Base-by-base conservation (phyloP, 129 eudicot genomes). In the Flaveria ramosissima region DNA sequence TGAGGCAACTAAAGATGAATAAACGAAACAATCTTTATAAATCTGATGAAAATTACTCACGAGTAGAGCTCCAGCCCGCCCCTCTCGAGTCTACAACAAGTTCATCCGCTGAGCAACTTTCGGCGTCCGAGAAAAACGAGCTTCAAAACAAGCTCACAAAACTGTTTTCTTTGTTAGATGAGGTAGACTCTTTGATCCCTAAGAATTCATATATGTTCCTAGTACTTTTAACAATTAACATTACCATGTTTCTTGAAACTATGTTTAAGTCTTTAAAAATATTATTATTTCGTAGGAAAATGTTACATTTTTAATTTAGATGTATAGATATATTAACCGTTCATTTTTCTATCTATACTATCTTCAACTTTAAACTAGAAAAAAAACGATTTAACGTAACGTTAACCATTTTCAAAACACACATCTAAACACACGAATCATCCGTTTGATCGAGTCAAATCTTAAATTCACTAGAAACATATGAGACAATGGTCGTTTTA, bases 141-240 rank as follows among this genome's bases (percentile, higher is more conserved):
- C 81, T 91, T 73, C 93, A 87, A 70, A 87, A 83, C 84, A 93
- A 93, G 84, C 47, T 91, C 73, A 74, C 77, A 20, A 91, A 91
- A 74, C 92, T 93, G 6, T 82, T 78, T 26, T 80, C 96, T 39
- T 78, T 93, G 86, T 83, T 93, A 76, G 96, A 93, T 74, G 97
- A 89, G 96, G 98, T 91, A 80, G 27, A 42, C 43, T 43, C 51
- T 52, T 80, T 36, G 41, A 36, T 32, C 55, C 20, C 21, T 42
- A 62, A 45, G 5, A 59, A 6, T 57, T 73, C 57, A 21, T 73
- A 19, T 55, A 1, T 30, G 36, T 30, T 30, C 5, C 36, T 30
- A 30, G 36, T 30, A 30, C 36, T 30, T 30, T 30, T 30, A 30
- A 30, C 30, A 12, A 20, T 3, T 39, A 2, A 39, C 36, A 23